These are phyloP conservation scores for Neurospora sp. DNA, from an alignment of 495 filamentous ascomycete species.

Conservation along the genomic window DNA sequence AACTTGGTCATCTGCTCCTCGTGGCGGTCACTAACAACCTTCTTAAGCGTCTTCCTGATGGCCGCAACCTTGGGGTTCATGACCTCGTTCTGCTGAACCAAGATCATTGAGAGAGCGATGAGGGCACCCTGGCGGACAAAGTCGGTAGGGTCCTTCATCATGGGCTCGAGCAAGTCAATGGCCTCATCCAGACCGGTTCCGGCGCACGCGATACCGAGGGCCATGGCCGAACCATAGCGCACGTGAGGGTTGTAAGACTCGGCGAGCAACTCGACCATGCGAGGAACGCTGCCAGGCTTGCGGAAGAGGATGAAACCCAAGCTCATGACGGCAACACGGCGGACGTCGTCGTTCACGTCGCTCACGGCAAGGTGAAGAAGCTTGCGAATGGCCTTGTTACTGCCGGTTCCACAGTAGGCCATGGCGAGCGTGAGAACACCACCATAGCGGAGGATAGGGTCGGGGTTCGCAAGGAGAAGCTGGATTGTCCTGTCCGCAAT, in stretches of 20 bases:
- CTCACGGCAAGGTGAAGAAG: conserved; percentile 96
- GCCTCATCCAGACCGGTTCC: conserved; percentile 95
- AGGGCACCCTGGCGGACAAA: conserved; percentile 97
- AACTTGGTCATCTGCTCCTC: conserved; percentile 99
- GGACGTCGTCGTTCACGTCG: conserved; percentile 97
- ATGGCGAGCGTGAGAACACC: conserved; percentile 98
- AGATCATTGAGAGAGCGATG: conserved; percentile 91
- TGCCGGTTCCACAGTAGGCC: conserved; percentile 92
- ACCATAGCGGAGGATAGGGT: conserved; percentile 88
- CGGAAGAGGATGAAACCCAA: conserved; percentile 98
- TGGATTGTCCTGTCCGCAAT: conserved; percentile 90
- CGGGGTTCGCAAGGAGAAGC: conserved; percentile 84
- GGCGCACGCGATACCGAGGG: conserved; percentile 93
- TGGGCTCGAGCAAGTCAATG: conserved; percentile 92
- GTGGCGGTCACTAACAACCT: conserved; percentile 88
- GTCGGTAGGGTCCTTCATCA: conserved; percentile 99
- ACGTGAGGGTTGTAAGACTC: conserved; percentile 99
- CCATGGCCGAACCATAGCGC: conserved; percentile 96
- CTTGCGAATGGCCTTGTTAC: conserved; percentile 97
- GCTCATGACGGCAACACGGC: conserved; percentile 94
- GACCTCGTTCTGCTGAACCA: conserved; percentile 93
- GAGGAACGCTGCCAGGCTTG: conserved; percentile 91
- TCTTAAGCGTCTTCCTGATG: conserved; percentile 75
- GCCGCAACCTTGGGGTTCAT: conserved; percentile 85
- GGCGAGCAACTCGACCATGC: conserved; percentile 97